These are phyloP conservation scores for Penicillium griseofulvum DNA, from an alignment of 2,329 filamentous ascomycete genomes.

Conservation along the genomic window DNA sequence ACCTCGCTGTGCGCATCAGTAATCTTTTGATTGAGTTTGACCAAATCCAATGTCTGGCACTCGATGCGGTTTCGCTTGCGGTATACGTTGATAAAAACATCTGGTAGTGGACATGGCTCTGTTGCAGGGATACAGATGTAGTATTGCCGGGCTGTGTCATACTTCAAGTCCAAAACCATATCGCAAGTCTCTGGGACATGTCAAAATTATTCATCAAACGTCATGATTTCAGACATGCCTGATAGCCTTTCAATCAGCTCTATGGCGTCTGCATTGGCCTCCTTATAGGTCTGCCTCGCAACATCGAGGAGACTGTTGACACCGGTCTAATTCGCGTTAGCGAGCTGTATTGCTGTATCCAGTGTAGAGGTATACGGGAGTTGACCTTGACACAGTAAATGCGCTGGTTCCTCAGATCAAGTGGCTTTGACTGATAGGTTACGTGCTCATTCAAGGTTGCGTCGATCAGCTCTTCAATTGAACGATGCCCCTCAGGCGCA, in stretches of 20 bases:
- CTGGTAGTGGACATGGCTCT: slow-evolving; percentile 64
- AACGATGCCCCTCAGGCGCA: slow-evolving; percentile 58
- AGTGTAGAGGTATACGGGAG: background rate
- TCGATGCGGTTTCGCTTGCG: slow-evolving; percentile 73
- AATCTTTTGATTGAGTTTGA: slow-evolving; percentile 77
- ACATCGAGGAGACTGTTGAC: slow-evolving; percentile 86
- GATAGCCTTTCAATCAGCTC: slow-evolving; percentile 67
- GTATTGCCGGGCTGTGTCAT: slow-evolving; percentile 74
- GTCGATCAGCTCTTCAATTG: slow-evolving; percentile 64
- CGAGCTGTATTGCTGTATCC: slow-evolving; percentile 18
- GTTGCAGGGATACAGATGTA: slow-evolving; percentile 65
- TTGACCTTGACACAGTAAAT: slow-evolving; percentile 79
- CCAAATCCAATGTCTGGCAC: slow-evolving; percentile 79
- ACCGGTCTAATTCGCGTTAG: slow-evolving; percentile 56
- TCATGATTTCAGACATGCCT: slow-evolving; percentile 45
- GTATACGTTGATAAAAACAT: slow-evolving; percentile 73
- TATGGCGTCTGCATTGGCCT: slow-evolving; percentile 75
- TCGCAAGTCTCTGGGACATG: slow-evolving; percentile 52
- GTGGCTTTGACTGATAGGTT: slow-evolving; percentile 69
- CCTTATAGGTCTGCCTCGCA: slow-evolving; percentile 83
- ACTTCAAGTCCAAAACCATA: slow-evolving; percentile 67
- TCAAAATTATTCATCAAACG: slow-evolving; percentile 18
- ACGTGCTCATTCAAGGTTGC: slow-evolving; percentile 77
- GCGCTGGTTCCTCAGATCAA: slow-evolving; percentile 85
- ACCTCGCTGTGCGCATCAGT: slow-evolving; percentile 80